Base-by-base conservation (phyloP, 768 basidiomycete genomes). In the Lyophyllum decastes region DNA sequence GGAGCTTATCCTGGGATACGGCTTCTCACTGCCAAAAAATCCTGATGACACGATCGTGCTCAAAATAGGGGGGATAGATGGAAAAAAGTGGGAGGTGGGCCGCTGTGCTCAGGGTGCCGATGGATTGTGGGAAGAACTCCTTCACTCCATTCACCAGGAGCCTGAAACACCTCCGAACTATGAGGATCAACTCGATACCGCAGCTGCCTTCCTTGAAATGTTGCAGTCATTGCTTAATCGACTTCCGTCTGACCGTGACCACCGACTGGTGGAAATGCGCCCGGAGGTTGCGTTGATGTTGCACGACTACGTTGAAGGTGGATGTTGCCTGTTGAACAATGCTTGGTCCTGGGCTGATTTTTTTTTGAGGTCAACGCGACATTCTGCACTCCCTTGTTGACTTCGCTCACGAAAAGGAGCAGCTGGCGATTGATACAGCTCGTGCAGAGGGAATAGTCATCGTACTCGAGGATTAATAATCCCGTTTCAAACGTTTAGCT, bases 1-100 rank as follows among this genome's bases (percentile, higher is more conserved):
- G 25, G 92, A 95, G 71, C 81, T 98, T 44, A 84, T 98, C 46
- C 80, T 98, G 4, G 94, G 92, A 5, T 98, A 97, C 66, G 95
- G 96, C 0, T 98, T 98, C 73, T 84, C 90, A 0, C 68, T 95
- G 3, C 74, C 81, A 1, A 61, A 84, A 26, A 97, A 97, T 61
- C 89, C 89, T 0, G 92, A 94, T 66, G 95, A 97, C 66, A 91
- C 89, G 0, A 89, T 95, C 63, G 78, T 90, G 1, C 81, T 97
- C 33, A 88, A 87, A 59, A 74, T 96, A 40, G 89, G 89, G 14
- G 86, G 89, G 1, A 66, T 69, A 1, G 61, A 73, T 22, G 73
- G 78, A 1, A 70, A 72, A 54, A 81, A 74, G 64, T 90, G 89
- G 83, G 83, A 88, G 55, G 74, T 89, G 11, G 86, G 88, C 14